These are phyloP conservation scores for Mycena kentingensis DNA, from an alignment of 768 basidiomycete genomes.

Conservation along the genomic window DNA sequence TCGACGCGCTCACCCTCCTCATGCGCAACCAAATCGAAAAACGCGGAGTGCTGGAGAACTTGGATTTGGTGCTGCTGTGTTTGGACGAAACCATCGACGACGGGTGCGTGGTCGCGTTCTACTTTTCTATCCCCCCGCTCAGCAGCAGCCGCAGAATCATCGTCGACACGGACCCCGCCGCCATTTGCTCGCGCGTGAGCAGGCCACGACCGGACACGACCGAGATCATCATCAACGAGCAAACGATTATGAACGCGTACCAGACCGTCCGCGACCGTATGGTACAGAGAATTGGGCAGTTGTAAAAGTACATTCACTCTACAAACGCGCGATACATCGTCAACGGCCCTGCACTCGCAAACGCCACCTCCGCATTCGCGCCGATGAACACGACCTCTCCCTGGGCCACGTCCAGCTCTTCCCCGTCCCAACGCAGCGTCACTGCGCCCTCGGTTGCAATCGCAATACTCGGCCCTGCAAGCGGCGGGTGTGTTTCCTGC, in stretches of 20 bases:
- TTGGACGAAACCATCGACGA: constrained; percentile 98
- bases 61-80: constrained; percentile 89
- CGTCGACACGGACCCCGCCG: constrained; percentile 92
- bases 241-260: constrained; percentile 92
- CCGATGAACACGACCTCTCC: constrained; percentile 87
- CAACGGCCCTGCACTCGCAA: constrained; percentile 46
- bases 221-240: constrained; percentile 98
- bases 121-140: neutral
- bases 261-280: constrained; percentile 86
- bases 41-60: constrained; percentile 88
- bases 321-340: constrained; percentile 74
- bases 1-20: constrained; percentile 83
- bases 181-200: constrained; percentile 95
- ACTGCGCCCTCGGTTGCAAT: constrained; percentile 77
- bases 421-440: constrained; percentile 49
- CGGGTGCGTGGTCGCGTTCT: constrained; percentile 61
- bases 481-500: constrained; percentile 55
- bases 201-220: constrained; percentile 90
- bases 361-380: constrained; percentile 59
- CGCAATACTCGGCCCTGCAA: constrained; percentile 84
- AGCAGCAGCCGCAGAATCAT: constrained; percentile 66
- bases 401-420: constrained; percentile 42
- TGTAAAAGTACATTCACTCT: constrained; percentile 47
- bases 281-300: constrained; percentile 78
- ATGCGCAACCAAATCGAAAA: constrained; percentile 94